Base-by-base conservation (phyloP, 371 early-diverging fungal species). In the Actinomucor elegans region DNA sequence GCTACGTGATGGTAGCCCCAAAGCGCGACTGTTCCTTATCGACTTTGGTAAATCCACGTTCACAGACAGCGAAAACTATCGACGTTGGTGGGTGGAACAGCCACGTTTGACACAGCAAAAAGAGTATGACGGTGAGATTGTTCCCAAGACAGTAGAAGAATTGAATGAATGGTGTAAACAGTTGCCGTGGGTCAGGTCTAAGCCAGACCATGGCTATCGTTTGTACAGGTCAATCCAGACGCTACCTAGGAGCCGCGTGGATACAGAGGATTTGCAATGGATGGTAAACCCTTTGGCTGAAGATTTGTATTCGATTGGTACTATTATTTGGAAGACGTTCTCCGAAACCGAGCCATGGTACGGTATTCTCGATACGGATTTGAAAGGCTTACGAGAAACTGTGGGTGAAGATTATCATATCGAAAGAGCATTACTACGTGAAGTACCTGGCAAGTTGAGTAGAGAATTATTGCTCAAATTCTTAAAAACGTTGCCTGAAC, bases 11-110 rank as follows among this genome's bases (percentile, higher is more conserved):
- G 79, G 78, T 5, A 75, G 73, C 20, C 42, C 50, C 1, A 56
- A 61, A 21, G 82, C 83, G 0, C 52, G 73, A 21, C 48, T 86
- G 10, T 77, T 69, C 37, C 56, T 86, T 28, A 86, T 84, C 50
- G 84, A 86, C 52, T 84, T 84, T 61, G 83, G 84, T 3, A 86
- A 82, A 47, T 80, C 85, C 0, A 63, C 69, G 0, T 84, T 86
- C 59, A 69, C 67, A 15, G 42, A 54, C 14, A 58, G 66, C 2
- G 66, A 69, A 1, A 80, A 79, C 23, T 71, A 79, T 0, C 32
- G 56, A 17, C 62, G 53, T 10, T 84, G 84, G 84, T 81, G 84
- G 70, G 68, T 77, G 8, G 64, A 64, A n/a, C 15, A 27, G 23
- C 42, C 42, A 11, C 7, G 15, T 15, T 58, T 51, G 6, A 65